Base-by-base conservation (phyloP, 1,139 yeast genomes). In the Yamadazyma sp. region DNA sequence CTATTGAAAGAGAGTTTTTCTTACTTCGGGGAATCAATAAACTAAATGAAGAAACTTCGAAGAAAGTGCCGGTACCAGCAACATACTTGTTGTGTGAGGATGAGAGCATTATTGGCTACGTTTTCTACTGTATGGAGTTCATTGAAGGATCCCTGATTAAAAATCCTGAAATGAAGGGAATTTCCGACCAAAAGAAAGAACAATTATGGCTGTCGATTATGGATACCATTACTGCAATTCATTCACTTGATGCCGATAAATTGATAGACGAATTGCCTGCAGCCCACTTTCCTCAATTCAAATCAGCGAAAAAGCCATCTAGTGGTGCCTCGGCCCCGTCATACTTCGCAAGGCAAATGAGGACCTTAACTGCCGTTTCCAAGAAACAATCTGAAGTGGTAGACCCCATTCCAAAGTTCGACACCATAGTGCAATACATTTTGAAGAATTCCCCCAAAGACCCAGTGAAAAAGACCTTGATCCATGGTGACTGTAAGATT, bases 401-500 rank as follows among this genome's bases (percentile, higher is more conserved):
- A 4, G 73, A 72, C 2, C 69, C 70, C 8, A 76, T 81, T 25
- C 83, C 84, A 0, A 53, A 69, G 30, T 77, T 78, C 43, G 68
- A 66, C 2, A 54, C 59, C 3, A 64, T 77, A 7, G 62, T 74
- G 12, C 43, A 54, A 3, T 81, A 78, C 75, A 58, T 79, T 37
- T 47, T 62, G 18, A 38, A 50, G 12, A 56, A 62, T 16, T 66
- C 75, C 0, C 81, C 85, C 15, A 50, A 54, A 10, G 87, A 83
- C 45, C 75, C 80, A 0, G 51, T 61, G 2, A 58, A 66, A 7
- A 62, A 70, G 36, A 60, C 75, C 1, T 67, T 81, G 48, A 79
- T 81, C 31, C 87, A 81, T 49, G 87, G 87, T 1, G 87, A 81
- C 56, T 81, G 77, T 63, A 81, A 81, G 53, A 78, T 81, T 34